These are phyloP conservation scores for Periconia digitata DNA, from an alignment of 2,329 filamentous ascomycete species.

Conservation along the genomic window DNA sequence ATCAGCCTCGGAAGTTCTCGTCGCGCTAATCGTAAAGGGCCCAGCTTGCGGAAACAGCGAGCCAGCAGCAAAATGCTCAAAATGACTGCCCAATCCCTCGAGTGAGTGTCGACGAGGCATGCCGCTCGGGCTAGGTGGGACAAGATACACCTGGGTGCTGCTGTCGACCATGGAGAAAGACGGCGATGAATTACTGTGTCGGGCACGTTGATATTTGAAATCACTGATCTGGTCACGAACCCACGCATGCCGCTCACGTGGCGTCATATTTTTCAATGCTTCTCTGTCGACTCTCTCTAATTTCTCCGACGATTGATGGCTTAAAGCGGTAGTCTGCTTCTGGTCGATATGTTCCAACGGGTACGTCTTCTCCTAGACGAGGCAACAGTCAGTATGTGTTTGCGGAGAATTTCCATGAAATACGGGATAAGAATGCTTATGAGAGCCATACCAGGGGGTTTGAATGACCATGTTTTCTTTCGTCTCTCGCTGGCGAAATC, in stretches of 20 bases:
- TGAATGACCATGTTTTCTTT: too few species aligned
- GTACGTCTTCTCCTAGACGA: too few species aligned
- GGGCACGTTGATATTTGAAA: conserved; percentile 12
- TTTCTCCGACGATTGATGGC: too few species aligned
- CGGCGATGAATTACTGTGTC: neutral
- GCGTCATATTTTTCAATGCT: conserved; percentile 11
- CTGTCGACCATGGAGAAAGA: conserved; percentile 8
- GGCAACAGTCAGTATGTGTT: too few species aligned
- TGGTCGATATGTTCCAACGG: too few species aligned
- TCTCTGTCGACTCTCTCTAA: conserved; percentile 11
- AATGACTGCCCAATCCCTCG: conserved; percentile 7
- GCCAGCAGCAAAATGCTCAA: conserved; percentile 2
- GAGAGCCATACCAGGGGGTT: too few species aligned
- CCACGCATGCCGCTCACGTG: conserved; percentile 15
- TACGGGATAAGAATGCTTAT: too few species aligned
- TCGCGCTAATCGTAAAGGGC: conserved; percentile 5
- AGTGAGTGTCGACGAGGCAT: conserved; percentile 2
- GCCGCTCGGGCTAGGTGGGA: neutral
- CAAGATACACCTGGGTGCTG: conserved; percentile 3
- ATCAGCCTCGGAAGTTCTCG: conserved; percentile 8
- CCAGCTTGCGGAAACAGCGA: conserved; percentile 2
- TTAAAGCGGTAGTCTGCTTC: too few species aligned
- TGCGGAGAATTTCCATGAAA: too few species aligned
- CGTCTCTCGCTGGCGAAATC: too few species aligned
- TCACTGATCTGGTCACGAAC: conserved; percentile 20